A percentile compares a stretch with the other conserved stretches of the same genome.
Conservation (phyloP, 2,329 filamentous ascomycete genomes). For the Xylaria sp. region DNA sequence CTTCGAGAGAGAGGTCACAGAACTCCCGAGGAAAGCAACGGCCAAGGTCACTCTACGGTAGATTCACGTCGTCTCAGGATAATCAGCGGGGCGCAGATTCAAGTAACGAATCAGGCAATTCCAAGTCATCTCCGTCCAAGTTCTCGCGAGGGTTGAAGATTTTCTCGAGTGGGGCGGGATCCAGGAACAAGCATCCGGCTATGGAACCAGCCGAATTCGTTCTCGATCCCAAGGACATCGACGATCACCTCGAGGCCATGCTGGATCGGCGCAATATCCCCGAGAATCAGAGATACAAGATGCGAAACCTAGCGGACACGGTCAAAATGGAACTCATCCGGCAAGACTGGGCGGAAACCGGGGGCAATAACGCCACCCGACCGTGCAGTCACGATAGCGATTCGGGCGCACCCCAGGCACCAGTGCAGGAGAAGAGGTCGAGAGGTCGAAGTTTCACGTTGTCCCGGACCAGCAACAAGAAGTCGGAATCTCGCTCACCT, state of each 20-base stretch:
- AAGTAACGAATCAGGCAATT: conserved; percentile 21
- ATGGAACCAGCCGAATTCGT: conserved; percentile 44
- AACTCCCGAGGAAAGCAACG: conserved; percentile 36
- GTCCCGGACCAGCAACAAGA: conserved; percentile 50
- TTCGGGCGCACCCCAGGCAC: conserved; percentile 33
- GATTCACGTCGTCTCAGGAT: conserved; percentile 27
- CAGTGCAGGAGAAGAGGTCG: conserved; percentile 46
- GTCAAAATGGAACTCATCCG: conserved; percentile 96
- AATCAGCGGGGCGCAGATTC: conserved; percentile 11
- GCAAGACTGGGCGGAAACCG: conserved; percentile 73
- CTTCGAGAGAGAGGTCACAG: conserved; percentile 21
- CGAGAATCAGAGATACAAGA: conserved; percentile 88
- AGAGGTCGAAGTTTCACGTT: conserved; percentile 76
- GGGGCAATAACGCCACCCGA: conserved; percentile 43
- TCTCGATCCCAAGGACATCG: conserved; percentile 51
- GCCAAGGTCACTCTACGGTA: conserved; percentile 47
- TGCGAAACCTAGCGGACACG: conserved; percentile 79
- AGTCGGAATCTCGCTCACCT: conserved; percentile 58
- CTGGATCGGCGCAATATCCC: conserved; percentile 88
- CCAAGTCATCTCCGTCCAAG: conserved; percentile 29
- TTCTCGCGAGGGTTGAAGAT: conserved; percentile 41
- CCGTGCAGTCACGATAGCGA: conserved; percentile 42
- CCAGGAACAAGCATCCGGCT: conserved; percentile 36
- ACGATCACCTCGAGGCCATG: conserved; percentile 55
- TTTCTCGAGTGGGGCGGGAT: conserved; percentile 36